phyloP scores from a whole-genome alignment of 371 early-diverging fungal species.

The Saksenaea vasiformis region DNA sequence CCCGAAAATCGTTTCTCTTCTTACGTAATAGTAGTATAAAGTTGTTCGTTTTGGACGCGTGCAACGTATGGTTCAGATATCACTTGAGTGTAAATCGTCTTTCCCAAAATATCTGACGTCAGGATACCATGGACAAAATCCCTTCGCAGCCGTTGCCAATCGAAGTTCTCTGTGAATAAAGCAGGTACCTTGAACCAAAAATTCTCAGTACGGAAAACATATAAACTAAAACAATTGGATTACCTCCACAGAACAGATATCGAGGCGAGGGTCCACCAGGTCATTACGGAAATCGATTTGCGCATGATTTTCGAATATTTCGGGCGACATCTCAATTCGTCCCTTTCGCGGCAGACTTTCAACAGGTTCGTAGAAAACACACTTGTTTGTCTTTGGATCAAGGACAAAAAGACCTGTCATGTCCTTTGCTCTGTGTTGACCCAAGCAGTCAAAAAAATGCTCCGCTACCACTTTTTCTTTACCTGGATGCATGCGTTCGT shows the following conservation, averaged over 20 bases:
- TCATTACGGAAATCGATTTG: conserved; percentile 85
- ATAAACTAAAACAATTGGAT: conserved; percentile 16
- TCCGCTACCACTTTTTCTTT: neutral
- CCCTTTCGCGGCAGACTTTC: conserved; percentile 66
- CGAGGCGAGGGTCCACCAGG: conserved; percentile 90
- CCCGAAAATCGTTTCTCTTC: neutral
- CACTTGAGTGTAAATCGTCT: conserved; percentile 86
- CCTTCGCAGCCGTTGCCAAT: conserved; percentile 88
- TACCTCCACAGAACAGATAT: conserved; percentile 91
- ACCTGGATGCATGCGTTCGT: conserved; percentile 53
- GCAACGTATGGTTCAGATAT: conserved; percentile 83
- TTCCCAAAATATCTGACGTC: conserved; percentile 86
- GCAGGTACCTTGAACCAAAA: conserved; percentile 72
- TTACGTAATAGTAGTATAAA: conserved; percentile 82
- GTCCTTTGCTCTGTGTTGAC: conserved; percentile 55
- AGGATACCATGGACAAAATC: conserved; percentile 94
- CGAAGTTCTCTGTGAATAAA: conserved; percentile 95
- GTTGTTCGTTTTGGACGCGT: conserved; percentile 76
- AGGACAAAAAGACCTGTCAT: conserved; percentile 84
- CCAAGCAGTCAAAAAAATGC: neutral
- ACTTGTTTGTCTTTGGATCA: conserved; percentile 75
- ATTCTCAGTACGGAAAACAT: conserved; percentile 21
- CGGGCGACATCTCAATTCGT: conserved; percentile 62
- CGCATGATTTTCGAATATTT: conserved; percentile 65
- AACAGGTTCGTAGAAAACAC: conserved; percentile 81